phyloP scores from a whole-genome alignment of 495 filamentous ascomycete genomes.

The Hypoxylon intermedium region DNA sequence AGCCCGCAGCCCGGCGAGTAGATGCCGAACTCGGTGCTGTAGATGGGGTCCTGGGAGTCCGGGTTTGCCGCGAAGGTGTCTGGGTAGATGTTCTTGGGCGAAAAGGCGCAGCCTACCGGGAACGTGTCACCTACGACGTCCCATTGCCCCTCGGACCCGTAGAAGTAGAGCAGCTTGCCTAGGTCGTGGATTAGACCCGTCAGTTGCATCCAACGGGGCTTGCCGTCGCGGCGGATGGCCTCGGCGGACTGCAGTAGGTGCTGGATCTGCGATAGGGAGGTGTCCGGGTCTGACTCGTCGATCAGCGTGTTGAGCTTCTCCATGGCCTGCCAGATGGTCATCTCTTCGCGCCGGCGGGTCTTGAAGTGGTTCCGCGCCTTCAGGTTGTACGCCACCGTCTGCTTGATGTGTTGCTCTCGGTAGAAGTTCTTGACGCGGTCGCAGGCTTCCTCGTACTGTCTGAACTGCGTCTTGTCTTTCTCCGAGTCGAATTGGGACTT shows the following conservation, averaged over 20 bases:
- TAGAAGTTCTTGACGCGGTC: constrained; percentile 85
- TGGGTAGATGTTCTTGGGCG: constrained; percentile 74
- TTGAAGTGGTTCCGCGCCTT: constrained; percentile 74
- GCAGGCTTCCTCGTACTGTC: constrained; percentile 78
- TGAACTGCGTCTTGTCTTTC: constrained; percentile 84
- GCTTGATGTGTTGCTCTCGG: constrained; percentile 81
- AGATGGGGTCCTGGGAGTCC: constrained; percentile 69
- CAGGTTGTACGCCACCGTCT: constrained; percentile 85
- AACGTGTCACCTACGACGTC: constrained; percentile 93
- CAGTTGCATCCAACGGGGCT: constrained; percentile 92
- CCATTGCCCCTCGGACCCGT: constrained; percentile 83
- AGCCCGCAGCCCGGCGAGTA: constrained; percentile 78
- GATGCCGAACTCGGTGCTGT: constrained; percentile 76
- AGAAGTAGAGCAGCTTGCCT: constrained; percentile 88
- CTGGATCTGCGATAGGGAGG: constrained; percentile 81
- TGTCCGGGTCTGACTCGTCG: constrained; percentile 89
- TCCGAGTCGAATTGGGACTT: constrained; percentile 71
- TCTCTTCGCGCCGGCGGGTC: constrained; percentile 67
- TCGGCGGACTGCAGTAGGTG: constrained; percentile 87
- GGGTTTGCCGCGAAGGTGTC: constrained; percentile 77
- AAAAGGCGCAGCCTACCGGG: constrained; percentile 86
- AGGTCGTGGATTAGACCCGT: constrained; percentile 89
- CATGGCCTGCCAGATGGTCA: constrained; percentile 89
- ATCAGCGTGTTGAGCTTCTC: constrained; percentile 88
- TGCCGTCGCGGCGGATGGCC: constrained; percentile 84